These are phyloP conservation scores for Prunus mira DNA, from an alignment of 306 rosid species.

Conservation along the genomic window DNA sequence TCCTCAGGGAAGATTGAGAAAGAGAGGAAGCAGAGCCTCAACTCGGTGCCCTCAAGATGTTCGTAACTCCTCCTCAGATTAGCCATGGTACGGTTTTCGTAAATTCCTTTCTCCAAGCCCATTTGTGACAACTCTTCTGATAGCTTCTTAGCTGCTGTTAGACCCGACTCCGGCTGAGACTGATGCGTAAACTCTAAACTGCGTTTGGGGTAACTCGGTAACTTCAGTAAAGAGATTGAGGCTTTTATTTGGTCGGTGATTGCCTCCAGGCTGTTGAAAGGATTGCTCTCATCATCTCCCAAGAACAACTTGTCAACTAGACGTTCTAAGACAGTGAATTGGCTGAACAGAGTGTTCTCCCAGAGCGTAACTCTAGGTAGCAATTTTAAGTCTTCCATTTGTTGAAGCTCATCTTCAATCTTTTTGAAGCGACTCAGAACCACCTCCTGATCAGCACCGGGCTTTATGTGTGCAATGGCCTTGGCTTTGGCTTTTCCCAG, in stretches of 20 bases:
- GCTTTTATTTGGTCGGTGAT: not conserved
- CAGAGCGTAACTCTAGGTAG: not conserved
- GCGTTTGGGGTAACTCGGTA: not conserved
- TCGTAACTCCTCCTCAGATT: not conserved
- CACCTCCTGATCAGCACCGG: too few relatives aligned
- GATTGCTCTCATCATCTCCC: not conserved
- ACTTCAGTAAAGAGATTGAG: not conserved
- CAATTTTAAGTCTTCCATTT: not conserved
- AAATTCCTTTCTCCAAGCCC: not conserved
- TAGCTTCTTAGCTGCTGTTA: not conserved
- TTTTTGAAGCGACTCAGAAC: not conserved
- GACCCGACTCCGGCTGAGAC: not conserved
- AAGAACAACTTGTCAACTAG: not conserved
- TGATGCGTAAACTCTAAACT: too few relatives aligned
- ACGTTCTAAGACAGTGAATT: not conserved
- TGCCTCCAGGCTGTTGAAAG: not conserved
- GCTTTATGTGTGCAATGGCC: too few relatives aligned
- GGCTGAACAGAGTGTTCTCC: not conserved
- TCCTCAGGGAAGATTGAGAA: constrained; percentile 16
- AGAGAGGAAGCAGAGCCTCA: constrained; percentile 18
- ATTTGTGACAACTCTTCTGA: not conserved
- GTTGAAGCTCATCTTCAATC: not conserved
- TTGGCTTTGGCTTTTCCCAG: not conserved
- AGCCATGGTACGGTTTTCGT: not conserved
- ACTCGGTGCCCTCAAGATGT: not conserved